Conservation (phyloP, 2,329 filamentous ascomycete species). For the Trichoderma polysporum region DNA sequence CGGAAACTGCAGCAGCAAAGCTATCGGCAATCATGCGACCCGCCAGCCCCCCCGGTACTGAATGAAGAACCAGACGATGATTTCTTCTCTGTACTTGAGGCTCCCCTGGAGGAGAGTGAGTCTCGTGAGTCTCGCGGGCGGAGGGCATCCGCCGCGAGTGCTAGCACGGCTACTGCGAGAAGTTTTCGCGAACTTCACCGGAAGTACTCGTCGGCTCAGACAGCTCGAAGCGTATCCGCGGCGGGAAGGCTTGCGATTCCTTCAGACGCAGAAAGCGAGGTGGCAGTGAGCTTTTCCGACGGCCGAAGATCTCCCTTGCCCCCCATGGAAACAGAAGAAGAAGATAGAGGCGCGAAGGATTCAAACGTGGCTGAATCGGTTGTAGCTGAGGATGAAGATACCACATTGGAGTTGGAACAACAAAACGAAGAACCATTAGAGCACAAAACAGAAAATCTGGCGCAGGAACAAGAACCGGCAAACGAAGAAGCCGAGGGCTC, state of each 20-base stretch:
- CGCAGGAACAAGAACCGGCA: conserved; percentile 9
- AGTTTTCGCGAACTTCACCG: conserved; percentile 64
- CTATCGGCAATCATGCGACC: conserved; percentile 30
- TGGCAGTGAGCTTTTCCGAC: conserved; percentile 59
- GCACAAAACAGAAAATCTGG: conserved; percentile 30
- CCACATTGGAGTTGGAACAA: conserved; percentile 6
- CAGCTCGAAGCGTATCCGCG: conserved; percentile 42
- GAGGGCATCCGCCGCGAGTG: conserved; percentile 62
- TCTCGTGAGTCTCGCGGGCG: conserved; percentile 44
- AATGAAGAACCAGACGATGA: conserved; percentile 47
- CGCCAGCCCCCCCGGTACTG: conserved; percentile 36
- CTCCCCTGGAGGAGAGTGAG: conserved; percentile 43
- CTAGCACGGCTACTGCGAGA: conserved; percentile 64
- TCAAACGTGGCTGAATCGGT: background rate
- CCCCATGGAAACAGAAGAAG: conserved; percentile 44
- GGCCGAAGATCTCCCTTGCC: conserved; percentile 56
- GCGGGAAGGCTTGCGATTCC: conserved; percentile 47
- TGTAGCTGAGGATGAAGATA: conserved; percentile 13
- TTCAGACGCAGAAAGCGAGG: conserved; percentile 61
- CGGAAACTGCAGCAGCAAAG: conserved; percentile 53
- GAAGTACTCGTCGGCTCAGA: conserved; percentile 56
- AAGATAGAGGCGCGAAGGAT: background rate
- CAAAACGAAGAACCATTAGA: conserved; percentile 21
- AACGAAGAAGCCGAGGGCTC: conserved; percentile 30
- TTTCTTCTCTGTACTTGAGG: conserved; percentile 52